phyloP scores from a whole-genome alignment of 2,329 filamentous ascomycete species.

The Exutisphaerella laricina region DNA sequence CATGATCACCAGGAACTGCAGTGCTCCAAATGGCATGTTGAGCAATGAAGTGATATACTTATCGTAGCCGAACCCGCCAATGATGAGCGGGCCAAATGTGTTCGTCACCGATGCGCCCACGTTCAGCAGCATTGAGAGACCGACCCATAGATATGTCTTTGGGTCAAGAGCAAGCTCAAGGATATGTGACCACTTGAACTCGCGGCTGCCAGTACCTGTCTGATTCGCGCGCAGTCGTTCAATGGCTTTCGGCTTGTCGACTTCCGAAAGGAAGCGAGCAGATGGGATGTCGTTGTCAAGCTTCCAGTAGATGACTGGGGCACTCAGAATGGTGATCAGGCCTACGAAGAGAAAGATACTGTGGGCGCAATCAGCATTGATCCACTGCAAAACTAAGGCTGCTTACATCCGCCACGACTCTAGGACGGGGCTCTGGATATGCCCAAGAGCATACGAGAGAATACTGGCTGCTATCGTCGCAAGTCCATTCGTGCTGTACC shows the following conservation, averaged over 20 bases:
- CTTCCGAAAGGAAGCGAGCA: slow-evolving; percentile 44
- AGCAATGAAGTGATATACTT: slow-evolving; percentile 54
- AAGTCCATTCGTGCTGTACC: slow-evolving; percentile 26
- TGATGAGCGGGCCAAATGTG: slow-evolving; percentile 60
- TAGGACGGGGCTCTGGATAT: slow-evolving; percentile 18
- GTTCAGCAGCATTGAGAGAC: slow-evolving; percentile 57
- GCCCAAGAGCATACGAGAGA: slow-evolving; percentile 21
- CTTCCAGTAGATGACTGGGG: slow-evolving; percentile 54
- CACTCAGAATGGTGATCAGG: slow-evolving; percentile 54
- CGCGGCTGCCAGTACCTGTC: slow-evolving; percentile 42
- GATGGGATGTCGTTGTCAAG: slow-evolving; percentile 56
- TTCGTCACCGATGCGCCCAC: slow-evolving; percentile 59
- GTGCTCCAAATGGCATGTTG: slow-evolving; percentile 62
- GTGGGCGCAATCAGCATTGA: slow-evolving; percentile 49
- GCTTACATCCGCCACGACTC: slow-evolving; percentile 34
- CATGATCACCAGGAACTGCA: slow-evolving; percentile 56
- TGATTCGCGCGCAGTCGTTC: slow-evolving; percentile 49
- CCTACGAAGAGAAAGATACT: slow-evolving; percentile 58
- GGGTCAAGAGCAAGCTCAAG: slow-evolving; percentile 40
- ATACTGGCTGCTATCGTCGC: slow-evolving; percentile 23
- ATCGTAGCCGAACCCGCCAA: slow-evolving; percentile 56
- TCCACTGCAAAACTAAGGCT: slow-evolving; percentile 45
- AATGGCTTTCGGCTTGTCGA: slow-evolving; percentile 44
- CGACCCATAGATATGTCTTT: slow-evolving; percentile 55
- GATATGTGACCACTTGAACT: slow-evolving; percentile 45